Evolutionary conservation across 1,139 yeast species (phyloP).

Genomic region (Nematodospora anomalae): DNA sequence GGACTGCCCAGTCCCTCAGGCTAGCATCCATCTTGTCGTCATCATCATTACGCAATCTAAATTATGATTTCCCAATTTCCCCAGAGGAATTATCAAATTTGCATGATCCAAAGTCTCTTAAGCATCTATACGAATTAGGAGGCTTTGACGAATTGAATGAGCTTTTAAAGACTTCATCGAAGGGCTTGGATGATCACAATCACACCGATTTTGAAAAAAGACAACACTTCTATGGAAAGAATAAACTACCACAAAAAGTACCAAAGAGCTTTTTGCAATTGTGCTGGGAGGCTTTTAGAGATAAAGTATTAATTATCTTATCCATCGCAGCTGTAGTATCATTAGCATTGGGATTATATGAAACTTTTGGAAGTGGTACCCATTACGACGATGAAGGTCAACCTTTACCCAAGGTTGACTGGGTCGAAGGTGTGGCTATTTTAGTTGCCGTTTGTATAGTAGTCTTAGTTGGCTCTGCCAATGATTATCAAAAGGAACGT

Average conservation of each 20-base stretch:
- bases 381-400: constrained; percentile 77
- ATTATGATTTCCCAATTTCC: constrained; percentile 14
- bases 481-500: constrained; percentile 94
- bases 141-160: constrained; percentile 34
- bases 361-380: constrained; percentile 83
- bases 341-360: constrained; percentile 86
- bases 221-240: constrained; percentile 56
- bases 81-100: constrained; percentile 37
- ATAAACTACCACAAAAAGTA: constrained; percentile 66
- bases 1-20: constrained; percentile 8
- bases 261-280: constrained; percentile 67
- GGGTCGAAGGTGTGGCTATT: constrained; percentile 99
- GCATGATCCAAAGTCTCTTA: constrained; percentile 56
- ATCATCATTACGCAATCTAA: constrained; percentile 5
- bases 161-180: constrained; percentile 39
- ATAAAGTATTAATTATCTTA: constrained; percentile 82
- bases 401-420: constrained; percentile 76
- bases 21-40: constrained; percentile 9
- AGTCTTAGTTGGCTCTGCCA: constrained; percentile 88
- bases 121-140: constrained; percentile 39
- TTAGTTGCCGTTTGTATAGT: constrained; percentile 89
- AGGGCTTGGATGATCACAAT: constrained; percentile 45
- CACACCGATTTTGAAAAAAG: constrained; percentile 36
- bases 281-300: constrained; percentile 84
- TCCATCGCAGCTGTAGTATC: constrained; percentile 87